Conservation (phyloP, 2,329 filamentous ascomycete species). For the Fonsecaea monophora region DNA sequence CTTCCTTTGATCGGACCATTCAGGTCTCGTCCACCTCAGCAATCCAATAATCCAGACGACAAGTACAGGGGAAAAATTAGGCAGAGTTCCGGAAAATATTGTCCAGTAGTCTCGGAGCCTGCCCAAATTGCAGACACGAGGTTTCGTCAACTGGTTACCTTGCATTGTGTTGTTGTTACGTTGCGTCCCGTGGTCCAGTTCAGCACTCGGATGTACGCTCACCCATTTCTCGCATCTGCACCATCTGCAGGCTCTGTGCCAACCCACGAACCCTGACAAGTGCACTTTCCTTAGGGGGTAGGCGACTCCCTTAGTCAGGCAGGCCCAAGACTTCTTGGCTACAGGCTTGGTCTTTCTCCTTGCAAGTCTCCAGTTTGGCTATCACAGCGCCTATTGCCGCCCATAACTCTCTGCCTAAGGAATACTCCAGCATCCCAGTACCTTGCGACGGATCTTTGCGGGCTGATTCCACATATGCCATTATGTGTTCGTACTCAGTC, state of each 20-base stretch:
- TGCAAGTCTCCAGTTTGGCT: background rate
- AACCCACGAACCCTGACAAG: background rate
- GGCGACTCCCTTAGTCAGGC: slow-evolving; percentile 10
- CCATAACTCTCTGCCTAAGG: slow-evolving; percentile 1
- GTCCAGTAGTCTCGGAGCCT: background rate
- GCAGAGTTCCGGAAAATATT: slow-evolving; percentile 19
- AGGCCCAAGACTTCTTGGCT: slow-evolving; percentile 8
- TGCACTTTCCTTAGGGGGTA: slow-evolving; percentile 6
- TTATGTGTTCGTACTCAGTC: background rate
- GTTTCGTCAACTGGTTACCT: slow-evolving; percentile 15
- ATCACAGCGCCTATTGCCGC: background rate
- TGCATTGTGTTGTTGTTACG: slow-evolving; percentile 4
- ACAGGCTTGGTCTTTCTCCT: background rate
- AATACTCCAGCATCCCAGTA: background rate
- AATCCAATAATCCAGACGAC: background rate
- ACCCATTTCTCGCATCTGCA: background rate
- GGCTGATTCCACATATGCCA: background rate
- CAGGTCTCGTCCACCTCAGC: background rate
- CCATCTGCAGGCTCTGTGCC: background rate
- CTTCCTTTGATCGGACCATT: background rate
- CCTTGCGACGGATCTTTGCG: background rate
- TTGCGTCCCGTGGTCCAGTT: background rate
- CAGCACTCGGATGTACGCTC: background rate
- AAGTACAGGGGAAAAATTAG: slow-evolving; percentile 8
- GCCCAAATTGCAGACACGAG: background rate